Conservation (phyloP, 1,284 basidiomycete genomes). For the Malassezia psittaci region DNA sequence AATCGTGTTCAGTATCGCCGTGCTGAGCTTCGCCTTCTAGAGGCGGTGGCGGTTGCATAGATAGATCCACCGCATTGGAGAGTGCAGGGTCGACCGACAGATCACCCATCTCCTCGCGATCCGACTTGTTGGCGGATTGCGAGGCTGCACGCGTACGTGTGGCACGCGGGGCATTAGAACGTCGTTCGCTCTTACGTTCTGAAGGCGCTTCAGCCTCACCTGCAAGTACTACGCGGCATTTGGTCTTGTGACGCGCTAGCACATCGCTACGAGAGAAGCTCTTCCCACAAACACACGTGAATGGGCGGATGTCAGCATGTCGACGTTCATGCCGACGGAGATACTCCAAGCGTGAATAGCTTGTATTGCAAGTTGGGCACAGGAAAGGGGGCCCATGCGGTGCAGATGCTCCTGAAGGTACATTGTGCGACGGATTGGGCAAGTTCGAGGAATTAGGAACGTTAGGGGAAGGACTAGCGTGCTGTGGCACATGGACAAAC, state of each 20-base stretch:
- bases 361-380: slow-evolving; percentile 43
- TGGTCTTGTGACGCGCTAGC: slow-evolving; percentile 41
- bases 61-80: slow-evolving; percentile 12
- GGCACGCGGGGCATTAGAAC: slow-evolving; percentile 1
- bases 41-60: slow-evolving; percentile 16
- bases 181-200: neutral
- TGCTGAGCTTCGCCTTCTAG: slow-evolving; percentile 2
- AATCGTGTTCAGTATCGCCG: neutral
- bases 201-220: slow-evolving; percentile 14
- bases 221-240: slow-evolving; percentile 35
- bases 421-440: slow-evolving; percentile 10
- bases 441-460: slow-evolving; percentile 13
- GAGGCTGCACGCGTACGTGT: slow-evolving; percentile 2
- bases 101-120: slow-evolving; percentile 4
- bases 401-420: slow-evolving; percentile 12
- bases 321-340: slow-evolving; percentile 43
- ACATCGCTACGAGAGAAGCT: slow-evolving; percentile 46
- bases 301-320: slow-evolving; percentile 44
- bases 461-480: neutral
- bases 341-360: slow-evolving; percentile 45
- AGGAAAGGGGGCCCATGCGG: slow-evolving; percentile 40
- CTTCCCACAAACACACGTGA: slow-evolving; percentile 45
- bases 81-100: slow-evolving; percentile 16
- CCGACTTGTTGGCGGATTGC: neutral
- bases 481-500: slow-evolving; percentile 9